phyloP scores from a whole-genome alignment of 164 flowering plant species.

The Cinnamomum micranthum region DNA sequence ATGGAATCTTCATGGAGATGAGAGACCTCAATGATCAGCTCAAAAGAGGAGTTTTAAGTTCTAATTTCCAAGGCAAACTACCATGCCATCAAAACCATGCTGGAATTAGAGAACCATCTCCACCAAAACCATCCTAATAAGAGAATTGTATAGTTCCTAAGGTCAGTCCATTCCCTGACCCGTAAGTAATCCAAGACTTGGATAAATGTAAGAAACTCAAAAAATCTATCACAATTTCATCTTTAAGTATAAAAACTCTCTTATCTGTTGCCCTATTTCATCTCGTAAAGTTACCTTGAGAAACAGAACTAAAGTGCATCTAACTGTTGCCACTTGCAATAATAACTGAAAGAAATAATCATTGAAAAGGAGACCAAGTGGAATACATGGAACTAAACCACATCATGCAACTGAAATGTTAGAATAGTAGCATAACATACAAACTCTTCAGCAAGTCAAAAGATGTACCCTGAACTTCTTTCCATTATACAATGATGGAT shows the following conservation, averaged over 20 bases:
- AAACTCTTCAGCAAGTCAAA: neutral
- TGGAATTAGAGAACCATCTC: too few relatives aligned
- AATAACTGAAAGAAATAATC: neutral
- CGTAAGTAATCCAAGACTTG: too few relatives aligned
- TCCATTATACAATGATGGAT: constrained; percentile 67
- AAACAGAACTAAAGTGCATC: neutral
- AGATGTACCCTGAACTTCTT: constrained; percentile 76
- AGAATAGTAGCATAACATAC: neutral
- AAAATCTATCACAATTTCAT: neutral
- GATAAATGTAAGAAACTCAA: too few relatives aligned
- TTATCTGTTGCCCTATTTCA: neutral
- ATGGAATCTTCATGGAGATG: neutral
- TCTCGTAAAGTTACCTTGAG: neutral
- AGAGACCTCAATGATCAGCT: neutral
- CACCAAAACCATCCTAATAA: too few relatives aligned
- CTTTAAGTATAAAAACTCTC: neutral
- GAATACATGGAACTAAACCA: neutral
- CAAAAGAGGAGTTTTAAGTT: neutral
- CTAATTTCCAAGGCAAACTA: neutral
- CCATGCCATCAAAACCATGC: neutral
- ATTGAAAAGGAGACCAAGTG: neutral
- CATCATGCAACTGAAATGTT: neutral
- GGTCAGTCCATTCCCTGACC: too few relatives aligned
- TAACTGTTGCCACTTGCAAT: neutral
- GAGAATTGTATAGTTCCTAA: too few relatives aligned